Conservation (phyloP, 805 yeast genomes). For the Lipomyces japonicus region DNA sequence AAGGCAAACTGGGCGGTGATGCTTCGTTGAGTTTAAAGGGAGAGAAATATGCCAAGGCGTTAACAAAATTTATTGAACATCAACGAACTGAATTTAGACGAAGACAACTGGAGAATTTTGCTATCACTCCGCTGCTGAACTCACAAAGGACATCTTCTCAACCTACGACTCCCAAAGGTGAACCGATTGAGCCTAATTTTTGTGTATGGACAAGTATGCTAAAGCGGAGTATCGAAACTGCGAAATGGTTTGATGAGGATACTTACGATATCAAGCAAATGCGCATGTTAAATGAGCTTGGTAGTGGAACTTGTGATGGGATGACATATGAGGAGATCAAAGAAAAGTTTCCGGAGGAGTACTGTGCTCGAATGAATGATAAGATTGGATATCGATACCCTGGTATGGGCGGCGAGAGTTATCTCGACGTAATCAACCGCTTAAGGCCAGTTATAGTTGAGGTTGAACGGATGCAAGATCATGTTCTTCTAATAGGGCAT, state of each 20-base stretch:
- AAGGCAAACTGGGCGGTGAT: constrained; percentile 90
- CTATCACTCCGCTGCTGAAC: constrained; percentile 45
- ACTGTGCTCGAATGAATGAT: constrained; percentile 65
- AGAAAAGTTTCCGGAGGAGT: constrained; percentile 68
- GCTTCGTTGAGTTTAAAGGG: constrained; percentile 79
- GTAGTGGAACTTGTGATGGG: constrained; percentile 90
- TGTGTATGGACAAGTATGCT: constrained; percentile 94
- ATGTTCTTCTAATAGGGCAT: constrained; percentile 77
- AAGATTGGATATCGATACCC: constrained; percentile 89
- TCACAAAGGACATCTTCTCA: constrained; percentile 40
- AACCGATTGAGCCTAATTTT: constrained; percentile 66
- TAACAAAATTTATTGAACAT: constrained; percentile 67
- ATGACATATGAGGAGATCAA: constrained; percentile 88
- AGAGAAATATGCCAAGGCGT: constrained; percentile 62
- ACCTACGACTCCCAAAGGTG: constrained; percentile 30
- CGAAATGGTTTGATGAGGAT: constrained; percentile 68
- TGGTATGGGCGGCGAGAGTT: constrained; percentile 96
- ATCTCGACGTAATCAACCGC: constrained; percentile 87
- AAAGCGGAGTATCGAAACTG: constrained; percentile 71
- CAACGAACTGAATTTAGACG: constrained; percentile 67
- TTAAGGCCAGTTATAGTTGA: constrained; percentile 87
- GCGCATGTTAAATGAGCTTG: constrained; percentile 89
- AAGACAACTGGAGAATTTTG: constrained; percentile 54
- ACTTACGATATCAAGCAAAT: constrained; percentile 75
- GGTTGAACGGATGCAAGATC: constrained; percentile 86